Conservation (phyloP, 1,139 yeast genomes). For the Blastobotrys elegans region DNA sequence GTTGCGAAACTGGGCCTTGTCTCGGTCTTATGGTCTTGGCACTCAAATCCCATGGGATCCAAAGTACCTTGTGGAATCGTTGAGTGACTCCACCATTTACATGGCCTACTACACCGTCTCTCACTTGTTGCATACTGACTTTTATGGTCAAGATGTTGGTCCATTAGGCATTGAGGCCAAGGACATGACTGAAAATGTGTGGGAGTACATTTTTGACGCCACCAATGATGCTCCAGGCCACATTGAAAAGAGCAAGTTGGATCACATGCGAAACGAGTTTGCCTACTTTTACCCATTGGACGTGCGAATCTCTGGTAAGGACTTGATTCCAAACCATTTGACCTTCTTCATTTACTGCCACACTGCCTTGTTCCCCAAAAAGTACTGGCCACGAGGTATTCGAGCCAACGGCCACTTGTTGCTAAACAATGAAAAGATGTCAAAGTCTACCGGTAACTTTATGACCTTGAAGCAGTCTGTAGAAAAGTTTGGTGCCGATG, state of each 20-base stretch:
- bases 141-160: slow-evolving; percentile 74
- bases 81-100: slow-evolving; percentile 93
- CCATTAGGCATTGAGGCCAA: slow-evolving; percentile 70
- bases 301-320: slow-evolving; percentile 90
- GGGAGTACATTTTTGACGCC: slow-evolving; percentile 83
- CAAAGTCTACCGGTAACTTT: slow-evolving; percentile 96
- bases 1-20: slow-evolving; percentile 98
- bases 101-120: slow-evolving; percentile 93
- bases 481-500: slow-evolving; percentile 94
- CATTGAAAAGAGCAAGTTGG: slow-evolving; percentile 64
- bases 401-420: slow-evolving; percentile 94
- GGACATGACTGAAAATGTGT: slow-evolving; percentile 88
- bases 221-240: slow-evolving; percentile 49
- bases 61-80: slow-evolving; percentile 85
- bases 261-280: slow-evolving; percentile 82
- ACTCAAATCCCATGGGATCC: slow-evolving; percentile 97
- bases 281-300: slow-evolving; percentile 95
- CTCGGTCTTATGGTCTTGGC: slow-evolving; percentile 96
- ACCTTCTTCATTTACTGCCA: slow-evolving; percentile 92
- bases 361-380: slow-evolving; percentile 86
- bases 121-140: slow-evolving; percentile 81
- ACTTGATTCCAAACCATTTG: slow-evolving; percentile 93
- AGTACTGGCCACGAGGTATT: slow-evolving; percentile 89
- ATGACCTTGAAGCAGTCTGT: slow-evolving; percentile 83
- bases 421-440: slow-evolving; percentile 96